Evolutionary conservation across 148 eudicot genomes (phyloP), one percentile per base, ranked within the genome.

Genomic region (Cornus controversa): DNA sequence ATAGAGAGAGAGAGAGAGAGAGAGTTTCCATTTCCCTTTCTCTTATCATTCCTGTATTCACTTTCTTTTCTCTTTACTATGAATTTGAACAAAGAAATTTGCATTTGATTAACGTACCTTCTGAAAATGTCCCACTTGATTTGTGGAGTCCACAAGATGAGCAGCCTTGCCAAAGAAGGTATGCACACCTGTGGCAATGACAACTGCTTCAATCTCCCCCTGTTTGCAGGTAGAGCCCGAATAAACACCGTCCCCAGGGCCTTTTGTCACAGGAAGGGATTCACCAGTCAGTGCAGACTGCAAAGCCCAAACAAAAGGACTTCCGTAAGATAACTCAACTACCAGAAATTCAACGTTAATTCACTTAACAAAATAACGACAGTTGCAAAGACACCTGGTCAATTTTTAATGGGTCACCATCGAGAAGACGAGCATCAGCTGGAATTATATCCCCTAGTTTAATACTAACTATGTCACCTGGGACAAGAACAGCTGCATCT

Each of bases 211-310:
- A 18, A 85, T 87, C 79, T 87, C 90, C 37, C 90, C 88, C 60
- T 88, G 90, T 69, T 88, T 85, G 75, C 90, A 88, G 27, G 88
- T 88, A 63, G 90, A 88, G 4, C 90, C 90, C 2, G 90, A 85
- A 77, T 83, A 88, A 34, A 85, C 87, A 15, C 87, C 88, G 75
- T 85, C 87, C 29, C 86, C 74, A 10, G 88, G 82, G 29, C 72
- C 58, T 74, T 87, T 87, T 1, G 90, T 87, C 58, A 87, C 90
- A 7, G 90, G 90, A 20, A 87, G 82, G n/a, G 90, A 87, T 72
- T 87, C 87, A n/a, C 90, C 87, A 20, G 87, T 87, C 40, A 87
- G 78, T n/a, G 90, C 82, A 72, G 90, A 87, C 90, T 87, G 84
- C 82, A 81, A 26, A 31, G 57, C 36, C 75, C 68, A 26, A n/a